Evolutionary conservation across 2,329 filamentous ascomycete species (phyloP).

Genomic region (Bipolaris sorokiniana): DNA sequence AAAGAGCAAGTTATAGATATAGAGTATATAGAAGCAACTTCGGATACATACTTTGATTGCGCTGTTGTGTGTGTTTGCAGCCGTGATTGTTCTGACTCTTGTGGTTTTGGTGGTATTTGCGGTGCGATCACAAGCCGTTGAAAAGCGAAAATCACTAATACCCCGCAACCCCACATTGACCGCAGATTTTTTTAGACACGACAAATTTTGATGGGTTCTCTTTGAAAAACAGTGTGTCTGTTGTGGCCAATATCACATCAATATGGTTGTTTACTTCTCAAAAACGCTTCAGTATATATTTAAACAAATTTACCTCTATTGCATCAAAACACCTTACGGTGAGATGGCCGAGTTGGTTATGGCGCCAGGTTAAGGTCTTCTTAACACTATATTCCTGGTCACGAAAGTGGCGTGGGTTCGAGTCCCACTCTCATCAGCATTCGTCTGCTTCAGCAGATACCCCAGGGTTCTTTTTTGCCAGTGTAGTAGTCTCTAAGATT

Average conservation of each 20-base stretch:
- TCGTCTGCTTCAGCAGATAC: constrained; percentile 32
- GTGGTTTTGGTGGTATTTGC: background rate
- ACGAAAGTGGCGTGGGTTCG: constrained; percentile 51
- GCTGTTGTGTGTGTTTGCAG: background rate
- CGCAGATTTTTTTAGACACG: background rate
- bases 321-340: constrained; percentile 5
- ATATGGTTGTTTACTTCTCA: no score
- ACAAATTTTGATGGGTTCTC: background rate
- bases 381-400: constrained; percentile 42
- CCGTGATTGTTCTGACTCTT: no score
- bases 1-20: constrained; percentile 35
- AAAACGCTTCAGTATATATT: background rate
- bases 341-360: constrained; percentile 37
- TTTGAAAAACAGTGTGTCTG: background rate
- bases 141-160: background rate
- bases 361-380: constrained; percentile 42
- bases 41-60: background rate
- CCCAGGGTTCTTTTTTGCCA: constrained; percentile 30
- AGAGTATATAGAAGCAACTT: background rate
- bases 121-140: background rate
- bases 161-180: background rate
- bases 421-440: constrained; percentile 51
- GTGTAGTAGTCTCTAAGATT: background rate
- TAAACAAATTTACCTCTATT: background rate
- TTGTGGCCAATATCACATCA: no score